phyloP scores from a whole-genome alignment of 306 rosid species.

The Mucuna pruriens region DNA sequence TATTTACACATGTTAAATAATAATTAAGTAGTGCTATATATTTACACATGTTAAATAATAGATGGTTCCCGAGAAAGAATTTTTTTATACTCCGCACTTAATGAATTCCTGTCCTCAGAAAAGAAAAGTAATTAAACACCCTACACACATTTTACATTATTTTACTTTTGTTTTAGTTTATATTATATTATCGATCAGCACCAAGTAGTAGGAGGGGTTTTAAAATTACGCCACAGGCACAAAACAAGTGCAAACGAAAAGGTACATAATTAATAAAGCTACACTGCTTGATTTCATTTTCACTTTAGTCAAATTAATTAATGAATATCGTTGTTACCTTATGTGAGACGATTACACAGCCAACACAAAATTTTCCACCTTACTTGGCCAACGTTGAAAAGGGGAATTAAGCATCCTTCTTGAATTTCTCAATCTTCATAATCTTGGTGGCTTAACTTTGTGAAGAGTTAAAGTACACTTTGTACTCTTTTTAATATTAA shows the following conservation, averaged over 20 bases:
- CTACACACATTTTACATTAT: not conserved
- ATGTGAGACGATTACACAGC: slow-evolving; percentile 13
- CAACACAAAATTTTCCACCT: slow-evolving; percentile 38
- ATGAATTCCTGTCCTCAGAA: not conserved
- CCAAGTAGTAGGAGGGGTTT: not conserved
- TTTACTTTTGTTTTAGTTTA: not conserved
- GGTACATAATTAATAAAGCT: not conserved
- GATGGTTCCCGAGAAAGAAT: not conserved
- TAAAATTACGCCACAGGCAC: not conserved
- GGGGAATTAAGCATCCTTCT: slow-evolving; percentile 30
- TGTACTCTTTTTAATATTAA: no score
- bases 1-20: not conserved
- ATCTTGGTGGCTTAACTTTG: no score
- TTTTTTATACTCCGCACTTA: not conserved
- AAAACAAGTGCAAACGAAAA: slow-evolving; percentile 2
- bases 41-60: not conserved
- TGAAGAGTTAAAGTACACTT: no score
- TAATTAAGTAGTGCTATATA: no score
- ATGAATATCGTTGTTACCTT: not conserved
- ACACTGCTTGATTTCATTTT: slow-evolving; percentile 8
- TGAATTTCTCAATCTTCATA: no score
- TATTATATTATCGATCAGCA: not conserved
- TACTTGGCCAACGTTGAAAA: slow-evolving; percentile 58
- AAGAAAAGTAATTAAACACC: not conserved
- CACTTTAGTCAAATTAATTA: not conserved